A percentile compares a stretch with the other conserved stretches of the same genome.
Evolutionary conservation across 768 basidiomycete genomes (phyloP).

Genomic region (Ramaria sp.): DNA sequence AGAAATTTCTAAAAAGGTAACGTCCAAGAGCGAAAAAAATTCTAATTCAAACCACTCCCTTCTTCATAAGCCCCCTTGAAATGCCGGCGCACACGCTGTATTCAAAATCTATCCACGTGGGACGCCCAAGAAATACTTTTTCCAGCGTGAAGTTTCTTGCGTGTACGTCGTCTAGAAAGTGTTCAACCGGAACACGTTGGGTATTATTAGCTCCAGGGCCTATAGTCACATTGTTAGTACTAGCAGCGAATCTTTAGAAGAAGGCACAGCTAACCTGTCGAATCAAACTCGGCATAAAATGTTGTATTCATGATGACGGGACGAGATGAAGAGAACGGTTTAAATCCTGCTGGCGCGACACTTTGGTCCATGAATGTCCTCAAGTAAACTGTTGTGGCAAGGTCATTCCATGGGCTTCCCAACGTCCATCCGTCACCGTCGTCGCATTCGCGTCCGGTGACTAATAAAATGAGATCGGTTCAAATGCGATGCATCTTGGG

Average conservation of each 20-base stretch:
- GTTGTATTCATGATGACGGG: slow-evolving; percentile 39
- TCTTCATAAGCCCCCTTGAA: too few species aligned
- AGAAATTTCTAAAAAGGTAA: too few species aligned
- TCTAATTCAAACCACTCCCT: not conserved
- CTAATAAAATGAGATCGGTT: slow-evolving; percentile 19
- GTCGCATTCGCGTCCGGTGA: slow-evolving; percentile 49
- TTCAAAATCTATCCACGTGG: slow-evolving; percentile 44
- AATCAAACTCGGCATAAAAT: slow-evolving; percentile 48
- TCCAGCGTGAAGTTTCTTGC: slow-evolving; percentile 33
- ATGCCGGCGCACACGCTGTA: slow-evolving; percentile 29
- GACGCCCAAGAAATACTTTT: slow-evolving; percentile 38
- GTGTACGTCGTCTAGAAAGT: slow-evolving; percentile 31
- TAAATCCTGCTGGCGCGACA: slow-evolving; percentile 40
- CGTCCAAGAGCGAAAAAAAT: too few species aligned
- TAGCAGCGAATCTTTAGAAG: not conserved
- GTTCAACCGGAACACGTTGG: slow-evolving; percentile 33
- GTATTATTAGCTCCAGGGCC: slow-evolving; percentile 44
- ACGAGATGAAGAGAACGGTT: slow-evolving; percentile 32
- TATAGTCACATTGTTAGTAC: slow-evolving; percentile 12
- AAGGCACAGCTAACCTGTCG: slow-evolving; percentile 27
- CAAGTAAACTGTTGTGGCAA: slow-evolving; percentile 43
- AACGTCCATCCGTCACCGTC: slow-evolving; percentile 31
- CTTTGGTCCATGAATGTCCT: slow-evolving; percentile 48
- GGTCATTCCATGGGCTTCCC: slow-evolving; percentile 57
- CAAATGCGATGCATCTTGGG: not conserved